Evolutionary conservation across 1,284 basidiomycete genomes (phyloP), one percentile per base, ranked within the genome.

Genomic region (Moesziomyces antarcticus): DNA sequence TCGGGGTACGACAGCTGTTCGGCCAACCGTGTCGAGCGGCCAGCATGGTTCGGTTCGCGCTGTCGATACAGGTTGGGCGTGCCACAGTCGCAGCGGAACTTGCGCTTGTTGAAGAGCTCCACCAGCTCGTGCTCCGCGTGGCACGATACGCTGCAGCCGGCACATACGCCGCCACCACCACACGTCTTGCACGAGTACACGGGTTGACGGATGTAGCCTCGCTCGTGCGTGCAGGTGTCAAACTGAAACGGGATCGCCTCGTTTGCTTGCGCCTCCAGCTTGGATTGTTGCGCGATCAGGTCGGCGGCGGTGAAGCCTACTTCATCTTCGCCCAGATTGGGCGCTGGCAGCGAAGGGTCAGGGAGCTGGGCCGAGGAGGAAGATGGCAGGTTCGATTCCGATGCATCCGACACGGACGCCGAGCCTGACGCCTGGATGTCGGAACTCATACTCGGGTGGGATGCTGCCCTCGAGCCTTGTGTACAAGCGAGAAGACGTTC

Each of bases 141-240:
- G 52, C 85, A 86, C 3, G 81, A 75, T 14, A 86, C 76, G 33
- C 82, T 83, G 68, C 85, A 86, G 2, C 77, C 83, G 1, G 82
- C 81, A 56, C 85, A 86, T n/a, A 86, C 83, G 8, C 84, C 85
- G n/a, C 78, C 75, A 14, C 82, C 65, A 22, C 82, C 80, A 25
- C 82, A 84, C 5, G 78, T 81, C 50, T 69, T 66, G 64, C 82
- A 86, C 21, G 83, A 79, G 47, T 77, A 86, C 22, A 85, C 68
- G 2, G 84, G 82, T 59, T 86, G 85, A 20, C 82, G 79, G 56
- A 85, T 78, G 64, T 82, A 77, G 25, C 84, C 84, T 18, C 73
- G 50, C 5, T 73, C 72, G 69, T 82, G 76, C 0, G 85, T 85
- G 71, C 85, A 86, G 0, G 80, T 78, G 62, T 85, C 85, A 53